Evolutionary conservation across 192 early-diverging fungal genomes (phyloP).

Genomic region (Phycomyces blakesleeanus): DNA sequence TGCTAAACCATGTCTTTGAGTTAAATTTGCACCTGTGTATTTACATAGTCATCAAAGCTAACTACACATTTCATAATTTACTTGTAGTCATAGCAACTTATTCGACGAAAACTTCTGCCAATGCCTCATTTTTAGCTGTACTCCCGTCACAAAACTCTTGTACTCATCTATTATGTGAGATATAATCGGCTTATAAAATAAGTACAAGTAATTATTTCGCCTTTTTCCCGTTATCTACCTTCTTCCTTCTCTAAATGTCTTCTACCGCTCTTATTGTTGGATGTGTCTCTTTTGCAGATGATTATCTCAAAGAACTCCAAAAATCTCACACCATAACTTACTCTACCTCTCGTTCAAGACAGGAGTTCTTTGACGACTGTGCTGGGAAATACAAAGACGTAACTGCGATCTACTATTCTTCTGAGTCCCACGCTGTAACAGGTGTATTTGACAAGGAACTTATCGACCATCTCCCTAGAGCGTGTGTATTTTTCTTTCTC

Average conservation of each 20-base stretch:
- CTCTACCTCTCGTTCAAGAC: constrained; percentile 23
- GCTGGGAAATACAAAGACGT: constrained; percentile 27
- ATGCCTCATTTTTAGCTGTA: too few species aligned
- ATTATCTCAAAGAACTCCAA: constrained; percentile 13
- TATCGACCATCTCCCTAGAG: constrained; percentile 27
- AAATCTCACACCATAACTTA: constrained; percentile 21
- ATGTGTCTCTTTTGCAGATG: constrained; percentile 22
- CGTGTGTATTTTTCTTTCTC: neutral
- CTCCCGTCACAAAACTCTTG: too few species aligned
- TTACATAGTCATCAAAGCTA: too few species aligned
- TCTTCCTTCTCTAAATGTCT: constrained; percentile 3
- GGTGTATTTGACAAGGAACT: constrained; percentile 37
- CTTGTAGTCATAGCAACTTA: too few species aligned
- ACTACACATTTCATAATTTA: too few species aligned
- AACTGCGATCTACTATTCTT: constrained; percentile 14
- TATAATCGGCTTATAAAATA: too few species aligned
- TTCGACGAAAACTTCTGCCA: too few species aligned
- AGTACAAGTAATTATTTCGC: too few species aligned
- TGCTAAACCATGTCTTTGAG: too few species aligned
- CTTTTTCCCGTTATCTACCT: neutral
- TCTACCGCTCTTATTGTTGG: constrained; percentile 24
- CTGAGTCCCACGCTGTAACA: constrained; percentile 15
- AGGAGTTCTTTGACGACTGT: constrained; percentile 33
- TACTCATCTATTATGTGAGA: too few species aligned
- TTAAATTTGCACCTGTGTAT: too few species aligned